Evolutionary conservation across 805 yeast genomes (phyloP).

Genomic region (Pichia pseudocactophila): DNA sequence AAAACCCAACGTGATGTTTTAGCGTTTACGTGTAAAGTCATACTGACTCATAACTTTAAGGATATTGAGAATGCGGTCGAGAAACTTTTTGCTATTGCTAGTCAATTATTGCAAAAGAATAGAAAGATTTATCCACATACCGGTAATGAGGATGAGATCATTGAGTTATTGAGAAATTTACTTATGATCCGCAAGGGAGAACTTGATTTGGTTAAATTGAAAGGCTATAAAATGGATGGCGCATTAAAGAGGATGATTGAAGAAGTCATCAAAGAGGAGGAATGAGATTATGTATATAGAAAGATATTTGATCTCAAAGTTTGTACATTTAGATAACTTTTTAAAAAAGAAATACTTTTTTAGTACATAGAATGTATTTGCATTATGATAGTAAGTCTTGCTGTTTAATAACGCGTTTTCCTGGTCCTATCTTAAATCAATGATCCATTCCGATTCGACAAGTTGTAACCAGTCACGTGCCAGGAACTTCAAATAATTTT

Average conservation of each 20-base stretch:
- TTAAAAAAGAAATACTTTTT: no score
- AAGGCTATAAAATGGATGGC: conserved; percentile 19
- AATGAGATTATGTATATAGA: background rate
- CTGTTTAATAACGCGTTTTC: no score
- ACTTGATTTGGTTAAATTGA: conserved; percentile 18
- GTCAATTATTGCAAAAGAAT: conserved; percentile 21
- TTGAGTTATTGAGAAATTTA: conserved; percentile 28
- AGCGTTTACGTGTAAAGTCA: conserved; percentile 50
- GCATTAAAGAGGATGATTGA: conserved; percentile 17
- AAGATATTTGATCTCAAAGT: background rate
- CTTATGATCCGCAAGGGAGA: conserved; percentile 23
- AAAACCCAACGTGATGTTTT: conserved; percentile 62
- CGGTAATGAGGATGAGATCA: conserved; percentile 25
- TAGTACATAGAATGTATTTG: no score
- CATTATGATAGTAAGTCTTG: no score
- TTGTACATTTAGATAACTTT: no score
- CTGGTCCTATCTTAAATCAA: no score
- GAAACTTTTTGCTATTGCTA: conserved; percentile 20
- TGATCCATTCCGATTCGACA: no score
- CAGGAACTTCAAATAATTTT: no score
- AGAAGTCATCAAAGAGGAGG: conserved; percentile 6
- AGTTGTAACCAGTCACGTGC: no score
- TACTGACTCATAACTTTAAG: conserved; percentile 27
- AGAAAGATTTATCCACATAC: conserved; percentile 11
- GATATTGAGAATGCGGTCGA: conserved; percentile 20